These are phyloP conservation scores for Aspergillus luchuensis DNA, from an alignment of 2,329 filamentous ascomycete species.

Conservation along the genomic window DNA sequence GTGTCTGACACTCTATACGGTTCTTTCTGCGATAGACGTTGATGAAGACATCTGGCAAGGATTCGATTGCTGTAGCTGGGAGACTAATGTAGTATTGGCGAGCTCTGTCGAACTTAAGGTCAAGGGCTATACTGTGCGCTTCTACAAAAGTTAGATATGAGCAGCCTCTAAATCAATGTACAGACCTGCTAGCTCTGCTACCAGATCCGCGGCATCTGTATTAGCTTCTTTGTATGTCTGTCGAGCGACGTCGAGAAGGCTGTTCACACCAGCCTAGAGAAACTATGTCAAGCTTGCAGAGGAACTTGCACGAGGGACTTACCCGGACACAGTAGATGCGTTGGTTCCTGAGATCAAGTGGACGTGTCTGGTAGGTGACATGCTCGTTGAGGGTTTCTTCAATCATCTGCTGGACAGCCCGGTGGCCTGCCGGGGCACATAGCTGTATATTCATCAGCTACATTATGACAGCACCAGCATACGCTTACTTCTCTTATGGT, in stretches of 20 bases:
- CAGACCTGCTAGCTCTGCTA: conserved; percentile 67
- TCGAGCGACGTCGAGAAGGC: conserved; percentile 82
- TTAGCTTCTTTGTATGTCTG: conserved; percentile 89
- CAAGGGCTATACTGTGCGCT: conserved; percentile 60
- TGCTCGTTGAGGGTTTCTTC: conserved; percentile 74
- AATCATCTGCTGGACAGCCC: conserved; percentile 66
- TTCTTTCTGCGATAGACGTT: conserved; percentile 73
- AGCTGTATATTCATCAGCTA: conserved; percentile 43
- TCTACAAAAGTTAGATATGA: conserved; percentile 44
- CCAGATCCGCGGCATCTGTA: conserved; percentile 71
- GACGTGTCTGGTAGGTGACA: conserved; percentile 73
- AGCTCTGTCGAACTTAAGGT: conserved; percentile 73
- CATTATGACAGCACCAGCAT: not conserved
- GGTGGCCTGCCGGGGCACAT: conserved; percentile 65
- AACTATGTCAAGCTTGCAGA: conserved; percentile 20
- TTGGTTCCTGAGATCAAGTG: conserved; percentile 86
- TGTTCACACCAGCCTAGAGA: conserved; percentile 72
- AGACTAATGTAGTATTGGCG: conserved; percentile 81
- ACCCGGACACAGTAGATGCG: conserved; percentile 85
- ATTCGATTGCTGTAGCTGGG: conserved; percentile 61
- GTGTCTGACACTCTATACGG: conserved; percentile 83
- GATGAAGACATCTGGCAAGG: conserved; percentile 70
- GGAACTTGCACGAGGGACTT: conserved; percentile 5
- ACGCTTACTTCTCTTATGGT: conserved; percentile 62
- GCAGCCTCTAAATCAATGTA: too few species aligned